Percentiles rank a stretch among this genome's conserved stretches.
Conservation (phyloP, 78 protist species). For the Isochrysis galbana region DNA sequence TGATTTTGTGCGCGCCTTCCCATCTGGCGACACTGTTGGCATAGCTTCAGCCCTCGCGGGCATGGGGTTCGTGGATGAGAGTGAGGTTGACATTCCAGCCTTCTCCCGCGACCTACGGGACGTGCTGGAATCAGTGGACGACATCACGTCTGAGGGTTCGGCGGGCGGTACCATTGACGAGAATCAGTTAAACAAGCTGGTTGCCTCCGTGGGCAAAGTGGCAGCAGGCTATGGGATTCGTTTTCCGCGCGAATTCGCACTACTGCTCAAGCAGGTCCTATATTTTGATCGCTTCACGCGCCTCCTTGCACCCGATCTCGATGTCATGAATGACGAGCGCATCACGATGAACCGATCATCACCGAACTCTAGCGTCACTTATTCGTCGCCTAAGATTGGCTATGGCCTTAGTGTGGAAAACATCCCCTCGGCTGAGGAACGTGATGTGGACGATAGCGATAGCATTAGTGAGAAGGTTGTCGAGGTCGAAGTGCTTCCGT, state of each 20-base stretch:
- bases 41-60: background rate
- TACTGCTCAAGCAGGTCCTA: conserved; percentile 42
- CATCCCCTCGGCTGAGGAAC: too few species aligned
- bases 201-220: background rate
- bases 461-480: too few species aligned
- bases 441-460: too few species aligned
- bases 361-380: background rate
- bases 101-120: background rate
- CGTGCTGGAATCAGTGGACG: background rate
- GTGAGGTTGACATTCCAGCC: background rate
- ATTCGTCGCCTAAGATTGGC: too few species aligned
- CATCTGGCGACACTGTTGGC: background rate
- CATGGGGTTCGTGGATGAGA: background rate
- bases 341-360: background rate
- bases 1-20: background rate
- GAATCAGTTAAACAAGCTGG: background rate
- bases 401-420: too few species aligned
- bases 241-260: conserved; percentile 45
- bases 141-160: background rate
- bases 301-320: conserved; percentile 21
- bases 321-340: conserved; percentile 9
- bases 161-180: background rate
- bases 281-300: conserved; percentile 43
- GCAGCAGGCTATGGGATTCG: background rate
- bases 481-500: too few species aligned